These are phyloP conservation scores for Penicillium macrosclerotiorum DNA, from an alignment of 495 filamentous ascomycete genomes.

Conservation along the genomic window DNA sequence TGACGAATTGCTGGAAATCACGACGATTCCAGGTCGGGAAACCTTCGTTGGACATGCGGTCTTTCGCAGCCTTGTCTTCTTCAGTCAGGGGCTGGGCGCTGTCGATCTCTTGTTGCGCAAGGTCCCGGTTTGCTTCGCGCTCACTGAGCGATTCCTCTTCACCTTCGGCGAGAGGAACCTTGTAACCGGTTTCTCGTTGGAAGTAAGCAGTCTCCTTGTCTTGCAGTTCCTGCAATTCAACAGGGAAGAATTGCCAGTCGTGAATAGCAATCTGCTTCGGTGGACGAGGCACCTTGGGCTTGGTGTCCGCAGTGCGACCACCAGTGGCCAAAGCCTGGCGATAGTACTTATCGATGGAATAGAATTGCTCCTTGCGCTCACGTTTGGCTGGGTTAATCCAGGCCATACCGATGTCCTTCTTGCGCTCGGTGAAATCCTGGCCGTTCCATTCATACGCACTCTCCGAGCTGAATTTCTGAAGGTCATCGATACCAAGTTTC, in stretches of 20 bases:
- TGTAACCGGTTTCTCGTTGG: slow-evolving; percentile 93
- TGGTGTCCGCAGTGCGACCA: slow-evolving; percentile 79
- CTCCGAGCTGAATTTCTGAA: slow-evolving; percentile 97
- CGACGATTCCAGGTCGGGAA: slow-evolving; percentile 94
- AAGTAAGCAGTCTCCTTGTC: slow-evolving; percentile 95
- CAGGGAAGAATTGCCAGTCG: slow-evolving; percentile 97
- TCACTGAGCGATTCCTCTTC: slow-evolving; percentile 79
- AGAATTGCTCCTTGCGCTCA: slow-evolving; percentile 95
- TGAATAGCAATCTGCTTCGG: slow-evolving; percentile 90
- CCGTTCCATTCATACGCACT: slow-evolving; percentile 99
- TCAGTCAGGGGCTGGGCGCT: slow-evolving; percentile 86
- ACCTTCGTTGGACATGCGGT: slow-evolving; percentile 72
- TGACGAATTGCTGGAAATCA: slow-evolving; percentile 97
- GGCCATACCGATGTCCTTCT: slow-evolving; percentile 90
- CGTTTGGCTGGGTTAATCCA: slow-evolving; percentile 99
- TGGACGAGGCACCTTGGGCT: slow-evolving; percentile 92
- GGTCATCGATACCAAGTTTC: slow-evolving; percentile 95
- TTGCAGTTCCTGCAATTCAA: slow-evolving; percentile 78
- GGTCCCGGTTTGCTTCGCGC: slow-evolving; percentile 80
- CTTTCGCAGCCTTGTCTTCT: slow-evolving; percentile 83
- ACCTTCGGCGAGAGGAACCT: slow-evolving; percentile 79
- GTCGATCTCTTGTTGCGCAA: slow-evolving; percentile 91
- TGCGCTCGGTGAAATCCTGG: slow-evolving; percentile 82
- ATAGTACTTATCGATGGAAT: slow-evolving; percentile 99
- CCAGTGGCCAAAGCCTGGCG: slow-evolving; percentile 85